These are phyloP conservation scores for Rhodotorula sp. DNA, from an alignment of 1,284 basidiomycete species.

Conservation along the genomic window DNA sequence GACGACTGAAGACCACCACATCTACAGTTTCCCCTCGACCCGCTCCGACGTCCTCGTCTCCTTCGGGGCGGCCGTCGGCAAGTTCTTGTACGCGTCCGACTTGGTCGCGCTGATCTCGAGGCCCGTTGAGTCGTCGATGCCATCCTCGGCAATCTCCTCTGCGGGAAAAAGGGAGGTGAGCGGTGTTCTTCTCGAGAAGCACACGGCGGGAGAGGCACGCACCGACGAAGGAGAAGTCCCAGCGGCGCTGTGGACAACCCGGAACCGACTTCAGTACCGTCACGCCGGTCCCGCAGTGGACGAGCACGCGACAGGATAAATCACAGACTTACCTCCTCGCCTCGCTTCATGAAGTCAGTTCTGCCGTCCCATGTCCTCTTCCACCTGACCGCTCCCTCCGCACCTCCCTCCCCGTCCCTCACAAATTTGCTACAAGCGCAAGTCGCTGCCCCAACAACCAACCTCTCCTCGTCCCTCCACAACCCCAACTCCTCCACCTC, in stretches of 20 bases:
- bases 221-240: conserved; percentile 39
- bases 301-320: no score
- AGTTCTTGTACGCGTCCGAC: conserved; percentile 34
- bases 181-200: no score
- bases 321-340: conserved; percentile 26
- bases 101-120: conserved; percentile 24
- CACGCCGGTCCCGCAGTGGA: no score
- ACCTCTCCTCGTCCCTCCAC: conserved; percentile 22
- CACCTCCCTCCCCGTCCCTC: not conserved
- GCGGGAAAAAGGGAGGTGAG: not conserved
- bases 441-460: conserved; percentile 20
- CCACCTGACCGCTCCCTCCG: conserved; percentile 10
- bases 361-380: conserved; percentile 29
- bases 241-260: conserved; percentile 16
- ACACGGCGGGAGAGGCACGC: not conserved
- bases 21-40: conserved; percentile 4
- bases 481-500: conserved; percentile 1
- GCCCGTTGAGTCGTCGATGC: conserved; percentile 30
- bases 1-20: not conserved
- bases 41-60: not conserved
- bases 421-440: conserved; percentile 31
- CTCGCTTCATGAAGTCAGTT: conserved; percentile 25
- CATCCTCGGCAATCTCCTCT: conserved; percentile 37
- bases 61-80: conserved; percentile 18
- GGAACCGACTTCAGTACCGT: no score